Conservation (phyloP, 2,329 filamentous ascomycete species). For the Penicillium digitatum region DNA sequence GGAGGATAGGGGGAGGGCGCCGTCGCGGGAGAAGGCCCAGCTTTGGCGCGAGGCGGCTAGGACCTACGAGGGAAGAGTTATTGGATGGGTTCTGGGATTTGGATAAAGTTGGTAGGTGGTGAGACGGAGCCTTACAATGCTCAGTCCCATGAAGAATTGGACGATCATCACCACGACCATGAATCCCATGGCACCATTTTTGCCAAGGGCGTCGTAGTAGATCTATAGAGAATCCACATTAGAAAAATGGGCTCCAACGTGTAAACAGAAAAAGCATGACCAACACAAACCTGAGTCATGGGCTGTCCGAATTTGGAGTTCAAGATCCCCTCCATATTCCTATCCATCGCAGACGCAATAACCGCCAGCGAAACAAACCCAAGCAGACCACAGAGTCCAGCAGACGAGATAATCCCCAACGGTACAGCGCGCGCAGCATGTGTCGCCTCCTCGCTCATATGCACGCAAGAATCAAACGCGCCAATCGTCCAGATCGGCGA, state of each 20-base stretch:
- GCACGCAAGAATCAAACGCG: slow-evolving; percentile 56
- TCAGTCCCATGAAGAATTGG: slow-evolving; percentile 60
- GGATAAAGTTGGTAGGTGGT: too few species aligned
- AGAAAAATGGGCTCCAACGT: not conserved
- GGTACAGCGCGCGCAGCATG: slow-evolving; percentile 58
- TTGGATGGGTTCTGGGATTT: not conserved
- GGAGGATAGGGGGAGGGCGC: slow-evolving; percentile 55
- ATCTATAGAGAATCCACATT: slow-evolving; percentile 39
- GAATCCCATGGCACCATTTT: slow-evolving; percentile 55
- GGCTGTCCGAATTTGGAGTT: slow-evolving; percentile 55
- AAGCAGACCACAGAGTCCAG: slow-evolving; percentile 42
- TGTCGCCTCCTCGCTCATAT: slow-evolving; percentile 59
- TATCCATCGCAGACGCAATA: slow-evolving; percentile 55
- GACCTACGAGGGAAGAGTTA: slow-evolving; percentile 26
- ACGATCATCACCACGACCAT: slow-evolving; percentile 59
- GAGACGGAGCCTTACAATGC: slow-evolving; percentile 40
- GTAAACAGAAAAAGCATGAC: not conserved
- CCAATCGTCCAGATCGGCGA: slow-evolving; percentile 58
- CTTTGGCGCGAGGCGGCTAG: slow-evolving; percentile 57
- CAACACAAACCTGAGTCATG: slow-evolving; percentile 46
- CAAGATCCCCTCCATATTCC: slow-evolving; percentile 50
- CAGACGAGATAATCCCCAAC: slow-evolving; percentile 24
- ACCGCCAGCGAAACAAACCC: slow-evolving; percentile 58
- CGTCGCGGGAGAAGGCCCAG: slow-evolving; percentile 61
- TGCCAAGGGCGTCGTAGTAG: slow-evolving; percentile 59